phyloP scores from a whole-genome alignment of 768 basidiomycete genomes.

The Hericium coralloides region DNA sequence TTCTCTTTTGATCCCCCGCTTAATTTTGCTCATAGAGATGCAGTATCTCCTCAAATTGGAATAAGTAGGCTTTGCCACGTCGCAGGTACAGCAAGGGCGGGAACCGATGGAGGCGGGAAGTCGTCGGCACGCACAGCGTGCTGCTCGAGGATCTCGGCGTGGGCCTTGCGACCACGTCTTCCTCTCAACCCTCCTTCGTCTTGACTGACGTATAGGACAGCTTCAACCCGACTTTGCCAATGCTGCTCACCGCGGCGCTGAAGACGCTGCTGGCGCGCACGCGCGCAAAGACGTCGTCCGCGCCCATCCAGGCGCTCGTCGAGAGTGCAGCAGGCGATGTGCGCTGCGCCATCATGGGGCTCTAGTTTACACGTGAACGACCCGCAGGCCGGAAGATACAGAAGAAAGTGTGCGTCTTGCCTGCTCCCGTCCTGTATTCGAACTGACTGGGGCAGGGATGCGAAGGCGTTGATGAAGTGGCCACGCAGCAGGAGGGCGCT shows the following conservation, averaged over 20 bases:
- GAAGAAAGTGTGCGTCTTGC: conserved; percentile 9
- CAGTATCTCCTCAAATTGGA: too few species aligned
- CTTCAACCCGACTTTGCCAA: conserved; percentile 88
- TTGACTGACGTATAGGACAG: conserved; percentile 31
- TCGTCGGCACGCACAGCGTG: conserved; percentile 59
- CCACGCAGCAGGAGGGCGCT: conserved; percentile 79
- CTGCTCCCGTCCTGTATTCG: conserved; percentile 9
- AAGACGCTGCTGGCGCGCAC: conserved; percentile 37
- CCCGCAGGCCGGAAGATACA: conserved; percentile 23
- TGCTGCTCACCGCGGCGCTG: conserved; percentile 74
- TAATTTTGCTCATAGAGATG: too few species aligned
- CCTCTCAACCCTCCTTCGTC: background rate
- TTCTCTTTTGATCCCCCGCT: too few species aligned
- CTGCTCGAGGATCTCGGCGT: conserved; percentile 59
- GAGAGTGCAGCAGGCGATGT: conserved; percentile 86
- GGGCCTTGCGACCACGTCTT: conserved; percentile 62
- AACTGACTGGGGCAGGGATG: background rate
- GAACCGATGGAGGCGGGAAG: conserved; percentile 25
- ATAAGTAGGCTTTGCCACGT: too few species aligned
- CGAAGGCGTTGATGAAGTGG: conserved; percentile 25
- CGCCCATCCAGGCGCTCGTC: conserved; percentile 69
- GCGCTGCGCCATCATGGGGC: conserved; percentile 84
- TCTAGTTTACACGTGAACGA: conserved; percentile 75
- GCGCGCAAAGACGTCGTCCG: conserved; percentile 36
- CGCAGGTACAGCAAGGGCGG: conserved; percentile 32